Base-by-base conservation (phyloP, 805 yeast species). In the Sugiyamaella smithiae region DNA sequence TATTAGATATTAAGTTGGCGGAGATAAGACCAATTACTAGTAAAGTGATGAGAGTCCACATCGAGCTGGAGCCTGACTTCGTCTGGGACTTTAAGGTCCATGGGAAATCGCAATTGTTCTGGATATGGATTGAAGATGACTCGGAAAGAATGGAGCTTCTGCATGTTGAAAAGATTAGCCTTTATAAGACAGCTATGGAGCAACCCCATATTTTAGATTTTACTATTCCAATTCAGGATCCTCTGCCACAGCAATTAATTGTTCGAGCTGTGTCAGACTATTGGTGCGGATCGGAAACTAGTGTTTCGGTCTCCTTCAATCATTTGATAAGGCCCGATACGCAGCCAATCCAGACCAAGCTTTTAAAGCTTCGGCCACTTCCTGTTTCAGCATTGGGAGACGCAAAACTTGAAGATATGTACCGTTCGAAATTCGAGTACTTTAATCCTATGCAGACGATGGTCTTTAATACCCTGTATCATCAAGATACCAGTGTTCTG, bases 391-490 rank as follows among this genome's bases (percentile, higher is more conserved):
- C 97, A 0, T 70, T 91, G 26, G 86, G 88, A 49, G 75, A 89
- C 61, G 67, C 75, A 1, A 70, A 73, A 12, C 66, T 88, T 40
- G 96, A 90, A 62, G 61, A 71, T 3, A 81, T 90, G 36, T 93
- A 93, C 63, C 69, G 73, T 3, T 50, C 65, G 5, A 80, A 75
- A 57, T 93, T 93, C 72, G 78, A 78, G 49, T 91, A 86, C 67
- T 93, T 93, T 75, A 93, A 93, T 63, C 98, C 99, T 3, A 90
- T 93, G 97, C 99, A 93, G 68, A 91, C 98, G 0, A 91, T 91
- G 98, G 78, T 85, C 0, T 93, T 93, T 69, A 96, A 90, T 62
- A 79, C 96, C 0, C 68, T 93, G 40, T 93, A 90, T 68, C 82
- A 93, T 65, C 70, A 84, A 0, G 79, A 85, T 53, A 76, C 84